Base-by-base conservation (phyloP, 495 filamentous ascomycete species). In the Daldinia vernicosa region DNA sequence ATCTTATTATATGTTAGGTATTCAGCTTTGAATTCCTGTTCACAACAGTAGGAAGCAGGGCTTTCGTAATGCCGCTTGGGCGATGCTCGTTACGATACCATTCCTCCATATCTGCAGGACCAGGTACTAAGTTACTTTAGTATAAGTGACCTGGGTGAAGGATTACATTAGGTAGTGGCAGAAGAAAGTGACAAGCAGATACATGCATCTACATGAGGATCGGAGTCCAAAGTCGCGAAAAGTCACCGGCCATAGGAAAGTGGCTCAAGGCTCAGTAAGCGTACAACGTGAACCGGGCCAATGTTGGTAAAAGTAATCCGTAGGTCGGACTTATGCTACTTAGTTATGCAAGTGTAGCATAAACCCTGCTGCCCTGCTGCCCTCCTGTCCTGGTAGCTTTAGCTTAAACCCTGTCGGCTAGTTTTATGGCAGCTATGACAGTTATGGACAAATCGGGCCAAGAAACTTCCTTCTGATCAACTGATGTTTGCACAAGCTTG, bases 201-300 rank as follows among this genome's bases (percentile, higher is more conserved):
- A 73, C 70, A 69, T 69, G 11, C 24, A 27, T 17, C 66, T 73
- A 73, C 70, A 73, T 73, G 24, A 43, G 26, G 56, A 72, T 69
- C 70, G 70, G 70, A 51, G 66, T 73, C 52, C 51, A 73, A 60
- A 69, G 70, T 73, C 66, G 70, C 70, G 64, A 73, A 60, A 69
- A 66, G 70, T 69, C 40, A 32, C 70, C 70, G 61, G 64, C 70
- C 50, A 63, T 33, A 45, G 45, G 65, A 47, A 56, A 30, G 28
- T 53, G 27, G 26, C 28, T 27, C 47, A 63, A 66, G 70, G 70
- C 70, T 73, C 70, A 73, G 70, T 73, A 73, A 73, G 70, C 70
- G 64, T 62, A 66, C 58, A 62, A 55, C 43, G 59, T 39, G 59
- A 33, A 63, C 69, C 66, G 65, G 69, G 50, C 64, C 62, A 72